A percentile compares a stretch with the other conserved stretches of the same genome.
phyloP scores from a whole-genome alignment of 148 eudicot species.

The Vaccinium corymbosum region DNA sequence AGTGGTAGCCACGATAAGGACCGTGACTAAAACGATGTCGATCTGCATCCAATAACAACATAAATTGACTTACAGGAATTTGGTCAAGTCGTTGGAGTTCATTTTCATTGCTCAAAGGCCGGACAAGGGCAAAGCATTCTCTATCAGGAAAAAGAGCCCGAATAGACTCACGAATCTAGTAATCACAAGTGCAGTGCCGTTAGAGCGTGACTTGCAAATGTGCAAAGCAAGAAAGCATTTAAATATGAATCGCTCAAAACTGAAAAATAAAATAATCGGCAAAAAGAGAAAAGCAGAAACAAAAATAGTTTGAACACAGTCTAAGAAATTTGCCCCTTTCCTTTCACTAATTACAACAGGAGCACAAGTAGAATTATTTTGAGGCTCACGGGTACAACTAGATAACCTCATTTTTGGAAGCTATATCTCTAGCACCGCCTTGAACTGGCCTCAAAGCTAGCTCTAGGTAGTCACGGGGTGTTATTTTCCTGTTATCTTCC shows the following conservation, averaged over 20 bases:
- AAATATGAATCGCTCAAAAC: background rate
- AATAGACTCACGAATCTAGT: conserved; percentile 89
- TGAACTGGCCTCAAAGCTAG: conserved; percentile 80
- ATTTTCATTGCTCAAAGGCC: conserved; percentile 79
- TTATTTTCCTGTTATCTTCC: conserved; percentile 82
- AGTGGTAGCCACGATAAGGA: conserved; percentile 7
- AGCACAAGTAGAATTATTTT: background rate
- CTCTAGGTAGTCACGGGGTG: conserved; percentile 97
- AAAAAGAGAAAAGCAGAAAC: background rate
- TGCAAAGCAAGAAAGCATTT: conserved; percentile 3
- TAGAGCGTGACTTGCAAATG: background rate
- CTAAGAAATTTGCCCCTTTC: background rate
- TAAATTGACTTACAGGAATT: conserved; percentile 59
- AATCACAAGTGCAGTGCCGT: background rate
- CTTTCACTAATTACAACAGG: background rate
- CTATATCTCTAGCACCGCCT: conserved; percentile 67
- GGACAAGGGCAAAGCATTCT: conserved; percentile 94
- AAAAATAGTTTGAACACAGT: background rate
- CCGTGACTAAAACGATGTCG: background rate
- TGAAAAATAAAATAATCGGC: background rate
- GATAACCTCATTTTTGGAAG: conserved; percentile 88
- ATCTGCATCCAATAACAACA: background rate
- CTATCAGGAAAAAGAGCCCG: conserved; percentile 95
- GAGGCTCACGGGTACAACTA: background rate
- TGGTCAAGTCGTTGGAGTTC: conserved; percentile 93